Percentiles rank a stretch among this genome's conserved stretches.
Conservation (phyloP, 352 stramenopile species). For the Globisporangium splendens region DNA sequence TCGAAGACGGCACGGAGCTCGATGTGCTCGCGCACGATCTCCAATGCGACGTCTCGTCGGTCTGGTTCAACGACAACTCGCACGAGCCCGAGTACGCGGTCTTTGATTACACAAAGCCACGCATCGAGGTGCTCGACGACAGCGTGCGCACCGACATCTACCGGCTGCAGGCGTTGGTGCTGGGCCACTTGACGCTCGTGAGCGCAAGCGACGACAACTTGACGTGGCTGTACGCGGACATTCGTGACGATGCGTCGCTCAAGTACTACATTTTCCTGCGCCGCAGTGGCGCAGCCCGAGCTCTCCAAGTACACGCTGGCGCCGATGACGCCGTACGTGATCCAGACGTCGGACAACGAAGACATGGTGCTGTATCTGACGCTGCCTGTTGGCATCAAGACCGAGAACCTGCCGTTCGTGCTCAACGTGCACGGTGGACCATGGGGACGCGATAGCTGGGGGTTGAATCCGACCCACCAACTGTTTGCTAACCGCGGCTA, state of each 20-base stretch:
- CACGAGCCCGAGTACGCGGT: conserved; percentile 20
- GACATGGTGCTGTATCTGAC: conserved; percentile 45
- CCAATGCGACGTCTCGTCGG: conserved; percentile 21
- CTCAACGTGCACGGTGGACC: conserved; percentile 38
- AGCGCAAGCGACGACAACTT: conserved; percentile 39
- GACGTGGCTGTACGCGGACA: conserved; percentile 52
- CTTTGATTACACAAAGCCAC: conserved; percentile 37
- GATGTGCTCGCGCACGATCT: conserved; percentile 28
- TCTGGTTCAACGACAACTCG: conserved; percentile 27
- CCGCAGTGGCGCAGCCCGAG: conserved; percentile 19
- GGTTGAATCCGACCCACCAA: conserved; percentile 30
- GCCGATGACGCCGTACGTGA: conserved; percentile 29
- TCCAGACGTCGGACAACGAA: conserved; percentile 42
- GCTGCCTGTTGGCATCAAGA: conserved; percentile 24
- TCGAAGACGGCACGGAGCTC: conserved; percentile 23
- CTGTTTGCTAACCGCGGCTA: conserved; percentile 47
- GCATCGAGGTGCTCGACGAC: conserved; percentile 29
- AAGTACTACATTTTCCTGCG: conserved; percentile 47
- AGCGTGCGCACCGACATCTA: conserved; percentile 26
- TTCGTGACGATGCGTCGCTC: conserved; percentile 58
- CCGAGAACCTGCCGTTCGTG: conserved; percentile 33
- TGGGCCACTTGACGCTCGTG: conserved; percentile 27
- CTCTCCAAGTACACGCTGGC: conserved; percentile 34
- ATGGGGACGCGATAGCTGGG: conserved; percentile 33
- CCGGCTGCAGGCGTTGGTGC: conserved; percentile 12